These are phyloP conservation scores for Iris pallida DNA, from an alignment of 116 monocot species.

Conservation along the genomic window DNA sequence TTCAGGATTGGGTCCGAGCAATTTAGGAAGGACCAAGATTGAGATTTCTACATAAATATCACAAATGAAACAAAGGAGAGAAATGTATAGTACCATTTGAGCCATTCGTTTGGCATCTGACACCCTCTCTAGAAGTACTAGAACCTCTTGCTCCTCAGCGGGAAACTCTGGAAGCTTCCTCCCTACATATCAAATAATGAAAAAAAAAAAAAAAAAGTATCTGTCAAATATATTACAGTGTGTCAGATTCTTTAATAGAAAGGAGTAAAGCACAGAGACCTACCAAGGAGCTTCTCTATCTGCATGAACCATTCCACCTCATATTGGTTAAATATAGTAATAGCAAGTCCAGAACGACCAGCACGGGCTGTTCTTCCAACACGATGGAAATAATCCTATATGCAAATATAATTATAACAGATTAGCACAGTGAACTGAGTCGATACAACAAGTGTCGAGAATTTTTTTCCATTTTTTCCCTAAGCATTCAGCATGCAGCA, in stretches of 20 bases:
- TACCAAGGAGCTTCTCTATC: slow-evolving; percentile 74
- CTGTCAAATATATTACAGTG: not conserved
- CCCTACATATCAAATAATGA: slow-evolving; percentile 28
- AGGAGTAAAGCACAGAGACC: not conserved
- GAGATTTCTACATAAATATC: too few species aligned
- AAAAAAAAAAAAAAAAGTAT: not conserved
- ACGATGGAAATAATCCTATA: slow-evolving; percentile 71
- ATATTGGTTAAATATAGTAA: slow-evolving; percentile 80
- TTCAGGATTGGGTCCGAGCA: not conserved
- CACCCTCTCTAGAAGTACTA: slow-evolving; percentile 41
- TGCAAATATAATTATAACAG: not conserved
- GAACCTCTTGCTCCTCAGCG: slow-evolving; percentile 39
- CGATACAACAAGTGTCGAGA: too few species aligned
- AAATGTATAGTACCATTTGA: slow-evolving; percentile 29
- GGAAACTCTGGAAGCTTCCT: slow-evolving; percentile 49
- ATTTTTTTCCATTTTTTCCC: too few species aligned
- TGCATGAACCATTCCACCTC: slow-evolving; percentile 68
- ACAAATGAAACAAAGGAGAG: not conserved
- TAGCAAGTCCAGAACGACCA: slow-evolving; percentile 67
- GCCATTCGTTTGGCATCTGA: slow-evolving; percentile 60
- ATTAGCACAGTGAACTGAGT: too few species aligned
- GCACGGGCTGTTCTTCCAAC: slow-evolving; percentile 93
- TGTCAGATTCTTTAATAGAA: not conserved
- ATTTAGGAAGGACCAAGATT: not conserved
- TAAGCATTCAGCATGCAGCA: too few species aligned